A percentile compares a stretch with the other conserved stretches of the same genome.
Conservation (phyloP, 768 basidiomycete genomes). For the Mrakia frigida region DNA sequence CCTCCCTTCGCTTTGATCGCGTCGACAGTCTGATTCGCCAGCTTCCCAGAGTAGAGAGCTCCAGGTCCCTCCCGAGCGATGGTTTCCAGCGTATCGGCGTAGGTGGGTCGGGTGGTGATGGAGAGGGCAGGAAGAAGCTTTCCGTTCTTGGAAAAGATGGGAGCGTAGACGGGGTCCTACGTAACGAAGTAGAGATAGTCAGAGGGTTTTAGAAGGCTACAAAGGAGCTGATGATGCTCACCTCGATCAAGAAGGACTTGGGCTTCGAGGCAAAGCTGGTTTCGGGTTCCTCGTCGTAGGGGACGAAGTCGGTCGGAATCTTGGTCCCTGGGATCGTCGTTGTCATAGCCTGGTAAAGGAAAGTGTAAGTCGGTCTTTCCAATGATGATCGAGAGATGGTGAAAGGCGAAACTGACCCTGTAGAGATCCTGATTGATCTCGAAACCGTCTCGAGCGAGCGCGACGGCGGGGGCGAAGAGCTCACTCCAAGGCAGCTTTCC, state of each 20-base stretch:
- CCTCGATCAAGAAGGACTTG: conserved; percentile 27
- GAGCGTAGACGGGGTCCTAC: conserved; percentile 60
- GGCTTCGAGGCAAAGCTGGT: neutral
- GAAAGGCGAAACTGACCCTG: conserved; percentile 2
- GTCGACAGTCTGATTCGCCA: conserved; percentile 70
- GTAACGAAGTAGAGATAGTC: neutral
- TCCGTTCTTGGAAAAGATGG: conserved; percentile 77
- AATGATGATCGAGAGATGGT: too few relatives aligned
- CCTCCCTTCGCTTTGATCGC: conserved; percentile 71
- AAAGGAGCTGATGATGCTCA: neutral
- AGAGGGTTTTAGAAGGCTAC: neutral
- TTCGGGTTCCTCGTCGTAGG: conserved; percentile 10
- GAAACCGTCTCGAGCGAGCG: conserved; percentile 63
- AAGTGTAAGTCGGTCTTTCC: neutral
- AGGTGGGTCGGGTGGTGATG: conserved; percentile 62
- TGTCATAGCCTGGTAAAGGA: conserved; percentile 19
- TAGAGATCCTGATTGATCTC: conserved; percentile 39
- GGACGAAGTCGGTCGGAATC: conserved; percentile 28
- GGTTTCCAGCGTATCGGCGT: conserved; percentile 65
- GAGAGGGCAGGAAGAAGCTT: conserved; percentile 68
- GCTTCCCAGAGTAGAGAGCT: conserved; percentile 80
- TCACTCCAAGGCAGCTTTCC: conserved; percentile 72
- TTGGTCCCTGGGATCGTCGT: conserved; percentile 13
- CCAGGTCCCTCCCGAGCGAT: conserved; percentile 72
- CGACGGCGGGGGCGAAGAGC: conserved; percentile 67